A percentile compares a stretch with the other conserved stretches of the same genome.
These are phyloP conservation scores for Xylaria bambusicola DNA, from an alignment of 495 filamentous ascomycete species.

Conservation along the genomic window DNA sequence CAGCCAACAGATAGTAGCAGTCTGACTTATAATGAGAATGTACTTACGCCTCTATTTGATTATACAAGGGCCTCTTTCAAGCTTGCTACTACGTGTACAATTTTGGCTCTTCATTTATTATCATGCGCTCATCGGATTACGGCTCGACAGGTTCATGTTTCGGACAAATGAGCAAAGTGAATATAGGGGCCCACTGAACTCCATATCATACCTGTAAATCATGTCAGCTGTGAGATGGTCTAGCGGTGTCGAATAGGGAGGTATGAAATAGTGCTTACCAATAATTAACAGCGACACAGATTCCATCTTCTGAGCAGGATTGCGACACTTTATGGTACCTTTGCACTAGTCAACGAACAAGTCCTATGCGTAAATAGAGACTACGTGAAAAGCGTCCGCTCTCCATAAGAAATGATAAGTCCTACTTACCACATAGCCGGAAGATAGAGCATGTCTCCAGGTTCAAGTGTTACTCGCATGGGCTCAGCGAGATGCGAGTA, in stretches of 20 bases:
- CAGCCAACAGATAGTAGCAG: neutral
- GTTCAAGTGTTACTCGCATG: conserved; percentile 59
- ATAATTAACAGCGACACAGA: conserved; percentile 77
- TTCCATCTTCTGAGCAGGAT: conserved; percentile 58
- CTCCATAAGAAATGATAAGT: neutral
- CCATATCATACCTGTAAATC: conserved; percentile 65
- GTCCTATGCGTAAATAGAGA: neutral
- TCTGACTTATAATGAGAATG: neutral
- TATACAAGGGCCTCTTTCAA: neutral
- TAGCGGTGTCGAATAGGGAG: neutral
- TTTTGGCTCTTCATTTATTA: neutral
- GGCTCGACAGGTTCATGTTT: conserved; percentile 24
- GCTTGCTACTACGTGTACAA: neutral
- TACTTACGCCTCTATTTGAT: conserved; percentile 10
- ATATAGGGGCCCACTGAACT: conserved; percentile 62
- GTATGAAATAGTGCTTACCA: conserved; percentile 53
- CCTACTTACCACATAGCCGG: conserved; percentile 67
- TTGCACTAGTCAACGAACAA: neutral
- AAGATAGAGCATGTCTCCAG: conserved; percentile 81
- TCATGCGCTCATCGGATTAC: conserved; percentile 13
- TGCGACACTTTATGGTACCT: conserved; percentile 71
- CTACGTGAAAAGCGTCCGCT: neutral
- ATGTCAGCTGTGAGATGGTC: conserved; percentile 10
- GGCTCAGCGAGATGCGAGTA: conserved; percentile 59
- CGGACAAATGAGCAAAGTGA: conserved; percentile 57